A percentile compares a stretch with the other conserved stretches of the same genome.
phyloP scores from a whole-genome alignment of 495 filamentous ascomycete species.

The Aspergillus heteromorphus region DNA sequence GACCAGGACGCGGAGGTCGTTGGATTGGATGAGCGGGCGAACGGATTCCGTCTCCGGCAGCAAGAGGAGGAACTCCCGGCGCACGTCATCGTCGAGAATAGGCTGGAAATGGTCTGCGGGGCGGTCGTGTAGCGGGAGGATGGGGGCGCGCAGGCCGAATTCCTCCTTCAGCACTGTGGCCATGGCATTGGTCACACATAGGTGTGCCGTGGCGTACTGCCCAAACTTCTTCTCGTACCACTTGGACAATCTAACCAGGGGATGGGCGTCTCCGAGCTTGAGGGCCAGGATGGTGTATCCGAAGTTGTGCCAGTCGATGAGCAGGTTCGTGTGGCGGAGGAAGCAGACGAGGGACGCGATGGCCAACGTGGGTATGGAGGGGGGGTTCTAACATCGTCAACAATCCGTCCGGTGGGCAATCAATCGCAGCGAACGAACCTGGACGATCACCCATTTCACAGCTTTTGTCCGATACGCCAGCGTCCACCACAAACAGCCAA shows the following conservation, averaged over 20 bases:
- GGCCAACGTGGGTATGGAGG: conserved; percentile 84
- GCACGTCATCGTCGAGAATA: conserved; percentile 41
- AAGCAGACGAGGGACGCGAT: conserved; percentile 67
- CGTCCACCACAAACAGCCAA: conserved; percentile 59
- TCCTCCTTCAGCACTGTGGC: conserved; percentile 59
- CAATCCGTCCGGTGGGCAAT: conserved; percentile 1
- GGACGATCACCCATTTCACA: conserved; percentile 75
- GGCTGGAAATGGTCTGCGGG: conserved; percentile 78
- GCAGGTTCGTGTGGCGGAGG: conserved; percentile 71
- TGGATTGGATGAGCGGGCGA: conserved; percentile 49
- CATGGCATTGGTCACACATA: conserved; percentile 91
- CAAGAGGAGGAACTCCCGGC: conserved; percentile 53
- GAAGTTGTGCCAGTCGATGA: conserved; percentile 99
- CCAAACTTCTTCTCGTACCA: conserved; percentile 72
- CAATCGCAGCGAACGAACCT: conserved; percentile 34
- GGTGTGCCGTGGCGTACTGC: conserved; percentile 62
- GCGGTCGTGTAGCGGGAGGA: conserved; percentile 77
- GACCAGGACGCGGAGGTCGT: conserved; percentile 62
- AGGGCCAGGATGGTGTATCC: conserved; percentile 89
- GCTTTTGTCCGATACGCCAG: conserved; percentile 70
- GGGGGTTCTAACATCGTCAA: conserved; percentile 67
- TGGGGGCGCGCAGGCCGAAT: conserved; percentile 56
- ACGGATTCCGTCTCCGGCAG: conserved; percentile 55
- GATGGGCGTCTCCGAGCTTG: conserved; percentile 57
- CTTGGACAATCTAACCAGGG: conserved; percentile 67